Base-by-base conservation (phyloP, 164 flowering plant genomes). In the Nymphaea thermarum region DNA sequence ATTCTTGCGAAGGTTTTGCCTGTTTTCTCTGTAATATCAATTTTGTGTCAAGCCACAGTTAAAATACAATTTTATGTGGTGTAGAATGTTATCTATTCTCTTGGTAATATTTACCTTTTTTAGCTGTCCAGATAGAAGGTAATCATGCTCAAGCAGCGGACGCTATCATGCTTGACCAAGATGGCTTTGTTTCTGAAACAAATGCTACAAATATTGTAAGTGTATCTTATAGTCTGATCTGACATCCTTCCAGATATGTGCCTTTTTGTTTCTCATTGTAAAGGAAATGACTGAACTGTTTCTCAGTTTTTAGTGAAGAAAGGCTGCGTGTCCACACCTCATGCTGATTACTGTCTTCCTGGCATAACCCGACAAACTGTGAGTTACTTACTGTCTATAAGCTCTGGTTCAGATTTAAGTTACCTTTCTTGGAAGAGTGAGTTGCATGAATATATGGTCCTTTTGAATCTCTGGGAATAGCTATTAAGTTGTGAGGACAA, bases 161-260 rank as follows among this genome's bases (percentile, higher is more conserved):
- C 85, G 96, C 96, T 41, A 90, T 90, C 78, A 92, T 90, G 96
- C 96, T 91, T 65, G 99, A 94, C 80, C 82, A 90, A 73, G 98
- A 94, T 83, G 99, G 99, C 55, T 94, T 78, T 80, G 98, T 91
- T n/a, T 88, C 99, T 36, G 99, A 94, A 85, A 92, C 99, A 74
- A 92, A 92, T 80, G 98, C 96, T 16, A 91, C 98, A 69, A 90
- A 94, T 78, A 85, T 93, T 68, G 98, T 93, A 79, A 84, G 92
- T 59, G 11, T 47, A 47, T 47, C 55, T 47, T 12, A 4, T 3
- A 25, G 36, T 25, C 36, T 47, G 11, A 47, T 47, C 55, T 2
- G 55, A 7, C 7, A 47, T 47, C 7, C 7, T 47, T 47, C 12
- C 12, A 5, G 12, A 2, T 6, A 47, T 7, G 2, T 47, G 55